phyloP scores from a whole-genome alignment of 2,329 filamentous ascomycete genomes.

The Bipolaris zeicola region DNA sequence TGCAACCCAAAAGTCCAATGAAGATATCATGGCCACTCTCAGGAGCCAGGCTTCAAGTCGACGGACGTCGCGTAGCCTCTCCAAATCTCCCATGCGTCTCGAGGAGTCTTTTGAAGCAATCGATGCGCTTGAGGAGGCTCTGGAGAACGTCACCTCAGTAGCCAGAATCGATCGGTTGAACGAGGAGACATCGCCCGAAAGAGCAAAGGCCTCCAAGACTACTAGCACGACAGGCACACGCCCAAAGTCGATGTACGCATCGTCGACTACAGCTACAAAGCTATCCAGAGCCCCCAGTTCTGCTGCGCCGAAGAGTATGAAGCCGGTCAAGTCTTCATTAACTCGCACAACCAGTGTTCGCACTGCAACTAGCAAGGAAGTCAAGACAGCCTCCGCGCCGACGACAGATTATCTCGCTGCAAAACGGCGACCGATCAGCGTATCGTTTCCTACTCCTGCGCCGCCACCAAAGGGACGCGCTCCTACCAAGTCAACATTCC shows the following conservation, averaged over 20 bases:
- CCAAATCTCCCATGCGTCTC: conserved; percentile 43
- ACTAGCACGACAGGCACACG: conserved; percentile 9
- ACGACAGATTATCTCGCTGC: conserved; percentile 48
- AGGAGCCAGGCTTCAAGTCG: conserved; percentile 29
- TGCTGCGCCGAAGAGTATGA: conserved; percentile 36
- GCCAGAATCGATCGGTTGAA: conserved; percentile 42
- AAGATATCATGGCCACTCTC: conserved; percentile 29
- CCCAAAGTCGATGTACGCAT: conserved; percentile 16
- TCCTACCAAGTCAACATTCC: conserved; percentile 57
- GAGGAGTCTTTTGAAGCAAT: conserved; percentile 58
- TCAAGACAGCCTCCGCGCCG: conserved; percentile 30
- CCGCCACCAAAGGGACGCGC: conserved; percentile 56
- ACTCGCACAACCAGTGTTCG: conserved; percentile 38
- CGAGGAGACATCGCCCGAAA: conserved; percentile 39
- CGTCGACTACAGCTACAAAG: conserved; percentile 18
- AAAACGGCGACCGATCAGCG: conserved; percentile 55
- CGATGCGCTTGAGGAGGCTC: conserved; percentile 58
- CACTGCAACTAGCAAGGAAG: conserved; percentile 27
- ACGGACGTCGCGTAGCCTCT: conserved; percentile 30
- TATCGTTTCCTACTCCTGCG: conserved; percentile 55
- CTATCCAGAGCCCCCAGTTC: conserved; percentile 36
- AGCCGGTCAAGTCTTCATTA: conserved; percentile 32
- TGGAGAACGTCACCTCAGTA: conserved; percentile 54
- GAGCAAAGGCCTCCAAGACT: conserved; percentile 17
- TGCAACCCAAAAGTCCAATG: conserved; percentile 32